Base-by-base conservation (phyloP, 768 basidiomycete species). In the Gyrodon lividus region DNA sequence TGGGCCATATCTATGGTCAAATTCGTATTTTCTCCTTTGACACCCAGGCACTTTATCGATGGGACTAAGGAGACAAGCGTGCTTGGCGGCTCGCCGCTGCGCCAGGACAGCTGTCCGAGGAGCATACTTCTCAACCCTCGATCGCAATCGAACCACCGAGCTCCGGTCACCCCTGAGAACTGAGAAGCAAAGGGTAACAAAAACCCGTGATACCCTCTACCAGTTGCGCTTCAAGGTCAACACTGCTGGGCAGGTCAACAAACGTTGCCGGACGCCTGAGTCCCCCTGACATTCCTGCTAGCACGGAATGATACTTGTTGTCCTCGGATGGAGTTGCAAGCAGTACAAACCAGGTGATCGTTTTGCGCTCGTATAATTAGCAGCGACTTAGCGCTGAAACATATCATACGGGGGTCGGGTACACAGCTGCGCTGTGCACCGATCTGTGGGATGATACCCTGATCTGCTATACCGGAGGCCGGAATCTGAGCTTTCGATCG, bases 361-460 rank as follows among this genome's bases (percentile, higher is more conserved):
- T 45, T 35, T 45, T 48, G 30, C 35, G 56, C 35, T 48, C 37
- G 31, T 47, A 57, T 43, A 52, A 55, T 60, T 54, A 52, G 47
- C 20, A 22, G 31, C 13, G 4, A 28, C 41, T 1, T 14, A 16
- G 22, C 23, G n/a, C 41, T 43, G 41, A 28, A 10, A 39, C 34
- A 47, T 47, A 37, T 39, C 1, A n/a, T 24, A 52, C 52, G 52
- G 43, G 55, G 24, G 43, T 51, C 57, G 56, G 61, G 46, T 63
- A 61, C 55, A 48, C 52, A 57, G 56, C 57, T 54, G 50, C 46
- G 55, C 40, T 55, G 39, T 33, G 28, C 17, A 31, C 44, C 13
- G 50, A 34, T 37, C 33, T 55, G 47, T 55, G 57, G n/a, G 22
- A 17, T 16, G 26, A 64, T 50, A 65, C 64, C 65, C 62, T 67